Percentiles rank a stretch among this genome's conserved stretches.
These are phyloP conservation scores for Pseudotsuga menziesii DNA, from an alignment of 75 land plant species.

Conservation along the genomic window DNA sequence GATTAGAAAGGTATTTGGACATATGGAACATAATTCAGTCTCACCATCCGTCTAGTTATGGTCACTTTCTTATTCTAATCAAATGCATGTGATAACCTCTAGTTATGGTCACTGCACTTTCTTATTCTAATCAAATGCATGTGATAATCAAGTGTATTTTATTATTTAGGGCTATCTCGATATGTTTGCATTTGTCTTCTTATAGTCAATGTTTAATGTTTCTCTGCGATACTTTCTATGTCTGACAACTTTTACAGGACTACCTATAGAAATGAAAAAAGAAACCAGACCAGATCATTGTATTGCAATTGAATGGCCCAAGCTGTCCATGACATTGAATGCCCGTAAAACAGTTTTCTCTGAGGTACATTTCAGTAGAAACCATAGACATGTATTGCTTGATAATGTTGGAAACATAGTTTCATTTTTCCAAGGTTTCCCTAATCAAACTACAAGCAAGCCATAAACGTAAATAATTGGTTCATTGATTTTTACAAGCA, in stretches of 20 bases:
- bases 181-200: neutral
- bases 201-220: neutral
- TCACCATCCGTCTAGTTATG: too few relatives aligned
- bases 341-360: neutral
- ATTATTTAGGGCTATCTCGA: neutral
- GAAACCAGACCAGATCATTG: neutral
- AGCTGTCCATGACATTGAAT: neutral
- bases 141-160: neutral
- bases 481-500: too few relatives aligned
- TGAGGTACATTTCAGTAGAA: neutral
- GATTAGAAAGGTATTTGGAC: too few relatives aligned
- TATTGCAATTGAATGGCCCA: neutral
- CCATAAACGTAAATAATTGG: too few relatives aligned
- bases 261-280: too few relatives aligned
- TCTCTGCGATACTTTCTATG: neutral
- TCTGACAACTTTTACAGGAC: too few relatives aligned
- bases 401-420: neutral
- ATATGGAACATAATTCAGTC: too few relatives aligned
- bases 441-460: neutral
- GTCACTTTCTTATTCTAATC: neutral
- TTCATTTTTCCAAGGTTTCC: neutral
- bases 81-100: neutral
- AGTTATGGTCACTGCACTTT: neutral
- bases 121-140: neutral
- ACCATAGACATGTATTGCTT: neutral